Percentiles rank a stretch among this genome's conserved stretches.
These are phyloP conservation scores for Nemania sp. DNA, from an alignment of 2,329 filamentous ascomycete genomes.

Conservation along the genomic window DNA sequence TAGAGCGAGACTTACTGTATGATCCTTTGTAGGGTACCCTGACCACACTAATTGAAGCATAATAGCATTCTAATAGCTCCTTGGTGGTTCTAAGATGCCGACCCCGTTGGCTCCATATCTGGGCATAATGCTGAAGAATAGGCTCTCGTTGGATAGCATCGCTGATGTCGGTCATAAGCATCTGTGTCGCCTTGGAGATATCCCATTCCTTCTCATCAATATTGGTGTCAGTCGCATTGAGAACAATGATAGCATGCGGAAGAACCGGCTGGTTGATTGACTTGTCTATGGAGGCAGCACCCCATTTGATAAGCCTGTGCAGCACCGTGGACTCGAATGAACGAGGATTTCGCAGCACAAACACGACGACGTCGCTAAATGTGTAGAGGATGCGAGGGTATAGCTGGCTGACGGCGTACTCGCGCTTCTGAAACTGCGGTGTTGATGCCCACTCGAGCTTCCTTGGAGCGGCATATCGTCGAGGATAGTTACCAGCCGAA, in stretches of 20 bases:
- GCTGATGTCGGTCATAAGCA: constrained; percentile 43
- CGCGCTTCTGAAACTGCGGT: constrained; percentile 39
- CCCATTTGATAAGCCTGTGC: constrained; percentile 52
- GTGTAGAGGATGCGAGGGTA: constrained; percentile 52
- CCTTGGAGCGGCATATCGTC: constrained; percentile 29
- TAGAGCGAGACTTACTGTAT: constrained; percentile 33
- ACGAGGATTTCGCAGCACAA: constrained; percentile 47
- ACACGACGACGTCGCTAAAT: constrained; percentile 50
- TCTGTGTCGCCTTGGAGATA: constrained; percentile 43
- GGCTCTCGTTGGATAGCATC: constrained; percentile 41
- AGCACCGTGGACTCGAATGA: constrained; percentile 48
- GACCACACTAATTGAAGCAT: constrained; percentile 52
- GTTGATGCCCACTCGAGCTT: constrained; percentile 42
- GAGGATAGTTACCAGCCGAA: constrained; percentile 11
- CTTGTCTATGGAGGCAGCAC: constrained; percentile 53
- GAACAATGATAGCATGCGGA: constrained; percentile 57
- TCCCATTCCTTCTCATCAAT: constrained; percentile 49
- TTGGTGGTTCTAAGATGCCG: constrained; percentile 48
- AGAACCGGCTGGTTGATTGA: constrained; percentile 58
- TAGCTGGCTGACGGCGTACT: constrained; percentile 45
- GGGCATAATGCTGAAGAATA: constrained; percentile 45
- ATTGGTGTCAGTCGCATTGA: constrained; percentile 50
- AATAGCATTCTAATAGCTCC: constrained; percentile 54
- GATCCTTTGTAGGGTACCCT: constrained; percentile 48
- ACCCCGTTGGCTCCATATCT: constrained; percentile 46